Percentiles rank a stretch among this genome's conserved stretches.
These are phyloP conservation scores for Penicillium cataractarum DNA, from an alignment of 495 filamentous ascomycete species.

Conservation along the genomic window DNA sequence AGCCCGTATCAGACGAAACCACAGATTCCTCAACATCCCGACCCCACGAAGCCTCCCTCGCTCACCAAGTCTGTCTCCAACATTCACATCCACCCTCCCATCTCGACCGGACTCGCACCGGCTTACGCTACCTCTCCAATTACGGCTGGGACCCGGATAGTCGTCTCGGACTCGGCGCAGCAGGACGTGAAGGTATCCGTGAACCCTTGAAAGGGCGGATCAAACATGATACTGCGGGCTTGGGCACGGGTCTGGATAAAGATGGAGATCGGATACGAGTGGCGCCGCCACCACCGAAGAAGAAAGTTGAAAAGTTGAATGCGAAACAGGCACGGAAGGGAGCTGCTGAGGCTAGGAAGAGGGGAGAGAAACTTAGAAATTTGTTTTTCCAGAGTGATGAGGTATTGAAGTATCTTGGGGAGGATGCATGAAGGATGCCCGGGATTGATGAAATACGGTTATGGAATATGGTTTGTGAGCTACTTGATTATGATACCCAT, in stretches of 20 bases:
- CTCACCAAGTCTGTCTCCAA: constrained; percentile 77
- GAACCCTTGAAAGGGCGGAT: constrained; percentile 72
- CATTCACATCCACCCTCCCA: constrained; percentile 87
- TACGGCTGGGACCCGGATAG: constrained; percentile 91
- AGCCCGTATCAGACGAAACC: not conserved
- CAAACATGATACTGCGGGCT: constrained; percentile 75
- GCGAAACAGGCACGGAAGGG: constrained; percentile 68
- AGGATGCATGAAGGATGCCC: constrained; percentile 13
- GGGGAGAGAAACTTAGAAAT: constrained; percentile 61
- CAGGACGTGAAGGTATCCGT: constrained; percentile 69
- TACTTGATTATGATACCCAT: constrained; percentile 7
- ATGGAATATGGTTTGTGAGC: not conserved
- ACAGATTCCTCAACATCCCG: constrained; percentile 15
- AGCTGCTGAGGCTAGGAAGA: constrained; percentile 62
- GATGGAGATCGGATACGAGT: constrained; percentile 27
- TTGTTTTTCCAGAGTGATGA: constrained; percentile 72
- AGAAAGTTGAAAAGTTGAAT: constrained; percentile 63
- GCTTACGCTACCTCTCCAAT: constrained; percentile 71
- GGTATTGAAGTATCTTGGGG: constrained; percentile 72
- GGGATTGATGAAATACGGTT: not conserved
- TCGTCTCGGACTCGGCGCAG: constrained; percentile 69
- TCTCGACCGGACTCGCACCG: constrained; percentile 76
- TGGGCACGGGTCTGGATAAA: constrained; percentile 55
- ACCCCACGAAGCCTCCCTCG: constrained; percentile 71
- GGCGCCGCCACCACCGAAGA: constrained; percentile 42